A percentile compares a stretch with the other conserved stretches of the same genome.
Conservation (phyloP, 345 rosid species). For the Populus deltoides region DNA sequence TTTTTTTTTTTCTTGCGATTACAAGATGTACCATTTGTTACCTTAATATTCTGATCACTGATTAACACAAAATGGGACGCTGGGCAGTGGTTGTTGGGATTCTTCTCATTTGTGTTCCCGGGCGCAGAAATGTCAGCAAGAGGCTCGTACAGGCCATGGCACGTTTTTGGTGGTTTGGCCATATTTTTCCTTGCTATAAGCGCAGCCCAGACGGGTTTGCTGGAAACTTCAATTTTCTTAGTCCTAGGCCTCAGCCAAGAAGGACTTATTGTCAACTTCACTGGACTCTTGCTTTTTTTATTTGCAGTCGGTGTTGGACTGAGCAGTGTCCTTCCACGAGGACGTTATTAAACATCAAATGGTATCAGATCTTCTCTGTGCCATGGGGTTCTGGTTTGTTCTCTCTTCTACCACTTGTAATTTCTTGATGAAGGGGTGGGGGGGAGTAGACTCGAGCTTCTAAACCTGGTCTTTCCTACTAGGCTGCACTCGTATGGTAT, state of each 20-base stretch:
- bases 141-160: conserved; percentile 47
- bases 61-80: not conserved
- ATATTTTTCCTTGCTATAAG: conserved; percentile 41
- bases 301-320: conserved; percentile 44
- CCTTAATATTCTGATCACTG: not conserved
- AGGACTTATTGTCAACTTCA: conserved; percentile 49
- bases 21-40: not conserved
- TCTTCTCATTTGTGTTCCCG: conserved; percentile 47
- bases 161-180: conserved; percentile 34
- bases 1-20: not conserved
- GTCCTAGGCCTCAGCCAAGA: conserved; percentile 24
- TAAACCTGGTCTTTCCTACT: too few species aligned
- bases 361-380: not conserved
- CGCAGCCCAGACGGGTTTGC: conserved; percentile 46
- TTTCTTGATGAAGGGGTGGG: too few species aligned
- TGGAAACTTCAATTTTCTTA: conserved; percentile 18
- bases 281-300: conserved; percentile 41
- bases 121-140: conserved; percentile 29
- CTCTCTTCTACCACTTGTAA: too few species aligned
- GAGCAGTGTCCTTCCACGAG: conserved; percentile 30
- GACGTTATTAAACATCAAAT: not conserved
- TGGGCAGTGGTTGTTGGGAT: conserved; percentile 41
- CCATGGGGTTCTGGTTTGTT: not conserved
- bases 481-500: too few species aligned
- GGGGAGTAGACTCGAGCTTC: too few species aligned